These are phyloP conservation scores for Diaporthe velutina DNA, from an alignment of 2,329 filamentous ascomycete species.

Conservation along the genomic window DNA sequence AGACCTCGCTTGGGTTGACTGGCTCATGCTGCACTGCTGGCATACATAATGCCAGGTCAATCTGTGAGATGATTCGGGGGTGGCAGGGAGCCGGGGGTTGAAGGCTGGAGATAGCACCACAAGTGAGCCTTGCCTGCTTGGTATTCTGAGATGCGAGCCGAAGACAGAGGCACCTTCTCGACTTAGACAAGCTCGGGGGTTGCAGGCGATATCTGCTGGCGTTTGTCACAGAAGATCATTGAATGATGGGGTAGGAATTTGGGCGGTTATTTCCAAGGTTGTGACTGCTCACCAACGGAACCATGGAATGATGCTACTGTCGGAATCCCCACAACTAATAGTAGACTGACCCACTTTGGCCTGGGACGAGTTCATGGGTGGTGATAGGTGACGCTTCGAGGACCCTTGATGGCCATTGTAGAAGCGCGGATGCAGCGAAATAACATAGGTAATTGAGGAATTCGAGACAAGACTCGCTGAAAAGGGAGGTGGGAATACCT, in stretches of 20 bases:
- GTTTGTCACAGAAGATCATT: constrained; percentile 26
- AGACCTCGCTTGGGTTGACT: constrained; percentile 1
- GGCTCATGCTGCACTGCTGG: not conserved
- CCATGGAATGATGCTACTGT: constrained; percentile 34
- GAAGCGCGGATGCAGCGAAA: constrained; percentile 19
- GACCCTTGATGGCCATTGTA: constrained; percentile 26
- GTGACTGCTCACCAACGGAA: constrained; percentile 36
- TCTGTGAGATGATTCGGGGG: constrained; percentile 2
- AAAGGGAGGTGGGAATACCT: constrained; percentile 16
- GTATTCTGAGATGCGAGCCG: constrained; percentile 20
- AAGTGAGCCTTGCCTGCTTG: constrained; percentile 25
- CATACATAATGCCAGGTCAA: constrained; percentile 10
- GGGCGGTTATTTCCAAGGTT: constrained; percentile 22
- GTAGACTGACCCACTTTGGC: constrained; percentile 30
- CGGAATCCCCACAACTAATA: constrained; percentile 30
- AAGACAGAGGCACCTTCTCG: constrained; percentile 36
- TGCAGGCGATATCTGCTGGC: constrained; percentile 31
- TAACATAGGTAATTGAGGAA: constrained; percentile 2
- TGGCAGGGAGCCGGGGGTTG: constrained; percentile 23
- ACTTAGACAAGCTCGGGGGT: constrained; percentile 36
- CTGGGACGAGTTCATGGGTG: constrained; percentile 30
- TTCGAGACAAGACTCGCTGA: constrained; percentile 6
- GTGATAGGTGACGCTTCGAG: constrained; percentile 29
- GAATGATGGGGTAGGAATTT: constrained; percentile 28
- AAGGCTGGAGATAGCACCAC: constrained; percentile 27